A percentile compares a stretch with the other conserved stretches of the same genome.
These are phyloP conservation scores for Globisporangium nagaii DNA, from an alignment of 352 stramenopile species.

Conservation along the genomic window DNA sequence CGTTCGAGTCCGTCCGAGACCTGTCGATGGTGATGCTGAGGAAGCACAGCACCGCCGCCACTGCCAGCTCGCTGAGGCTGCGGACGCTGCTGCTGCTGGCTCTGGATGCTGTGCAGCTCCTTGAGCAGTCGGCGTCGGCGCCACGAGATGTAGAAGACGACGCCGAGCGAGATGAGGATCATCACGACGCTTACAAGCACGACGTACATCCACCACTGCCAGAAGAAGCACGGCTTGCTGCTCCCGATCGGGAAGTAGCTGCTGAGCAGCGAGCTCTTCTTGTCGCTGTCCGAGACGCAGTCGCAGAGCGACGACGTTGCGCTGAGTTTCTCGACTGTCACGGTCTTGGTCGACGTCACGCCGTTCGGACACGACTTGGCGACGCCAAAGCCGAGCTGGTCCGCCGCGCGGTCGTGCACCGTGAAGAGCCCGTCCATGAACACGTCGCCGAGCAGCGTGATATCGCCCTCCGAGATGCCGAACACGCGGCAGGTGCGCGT, in stretches of 20 bases:
- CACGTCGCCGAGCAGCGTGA: constrained; percentile 72
- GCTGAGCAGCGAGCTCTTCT: constrained; percentile 54
- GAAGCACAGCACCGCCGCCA: neutral
- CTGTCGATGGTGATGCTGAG: constrained; percentile 19
- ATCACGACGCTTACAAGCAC: constrained; percentile 51
- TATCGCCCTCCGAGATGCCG: constrained; percentile 73
- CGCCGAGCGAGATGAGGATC: constrained; percentile 42
- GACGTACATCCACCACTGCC: constrained; percentile 87
- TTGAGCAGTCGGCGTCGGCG: constrained; percentile 47
- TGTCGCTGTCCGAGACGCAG: constrained; percentile 53
- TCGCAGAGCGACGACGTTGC: constrained; percentile 44
- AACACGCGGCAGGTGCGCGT: constrained; percentile 57
- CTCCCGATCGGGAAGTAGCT: constrained; percentile 50
- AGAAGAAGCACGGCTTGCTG: constrained; percentile 78
- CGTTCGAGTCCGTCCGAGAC: constrained; percentile 35
- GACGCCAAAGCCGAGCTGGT: constrained; percentile 57
- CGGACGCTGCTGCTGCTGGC: constrained; percentile 17
- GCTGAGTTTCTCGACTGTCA: constrained; percentile 41
- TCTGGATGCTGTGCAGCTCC: constrained; percentile 29
- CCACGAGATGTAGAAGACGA: constrained; percentile 46
- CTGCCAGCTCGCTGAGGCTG: neutral
- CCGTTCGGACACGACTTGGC: constrained; percentile 66
- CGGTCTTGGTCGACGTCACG: constrained; percentile 60
- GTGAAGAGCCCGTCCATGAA: constrained; percentile 85
- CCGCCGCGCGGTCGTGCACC: constrained; percentile 60